Conservation (phyloP, 108 stramenopile species). For the Poteriospumella lacustris region DNA sequence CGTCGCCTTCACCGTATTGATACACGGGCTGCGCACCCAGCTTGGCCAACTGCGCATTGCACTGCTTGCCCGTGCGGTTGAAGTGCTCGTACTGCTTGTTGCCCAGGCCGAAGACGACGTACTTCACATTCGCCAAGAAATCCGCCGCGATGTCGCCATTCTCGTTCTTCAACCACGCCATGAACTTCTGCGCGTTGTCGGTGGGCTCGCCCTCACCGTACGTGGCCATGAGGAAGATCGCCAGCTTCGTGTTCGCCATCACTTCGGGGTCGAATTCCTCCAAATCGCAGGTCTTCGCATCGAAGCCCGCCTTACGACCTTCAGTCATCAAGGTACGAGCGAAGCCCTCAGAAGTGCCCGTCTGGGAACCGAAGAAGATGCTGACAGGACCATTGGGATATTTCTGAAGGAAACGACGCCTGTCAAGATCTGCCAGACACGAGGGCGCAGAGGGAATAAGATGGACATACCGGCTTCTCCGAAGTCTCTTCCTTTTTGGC, state of each 20-base stretch:
- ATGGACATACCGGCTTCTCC: no score
- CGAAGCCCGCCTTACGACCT: slow-evolving; percentile 60
- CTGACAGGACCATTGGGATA: slow-evolving; percentile 63
- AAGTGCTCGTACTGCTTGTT: slow-evolving; percentile 88
- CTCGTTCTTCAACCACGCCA: slow-evolving; percentile 60
- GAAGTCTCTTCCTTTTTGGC: no score
- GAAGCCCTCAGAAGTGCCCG: slow-evolving; percentile 95
- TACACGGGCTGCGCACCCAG: slow-evolving; percentile 67
- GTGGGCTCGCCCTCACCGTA: slow-evolving; percentile 98
- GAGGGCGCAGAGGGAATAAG: no score
- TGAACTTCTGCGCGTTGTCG: slow-evolving; percentile 82
- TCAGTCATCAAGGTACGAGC: slow-evolving; percentile 74
- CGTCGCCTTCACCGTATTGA: slow-evolving; percentile 80
- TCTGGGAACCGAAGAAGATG: slow-evolving; percentile 91
- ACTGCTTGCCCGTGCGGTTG: slow-evolving; percentile 85
- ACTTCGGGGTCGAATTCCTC: slow-evolving; percentile 70
- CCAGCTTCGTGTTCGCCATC: slow-evolving; percentile 35
- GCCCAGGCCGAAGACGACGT: slow-evolving; percentile 92
- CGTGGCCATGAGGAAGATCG: slow-evolving; percentile 83
- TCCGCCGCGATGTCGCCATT: slow-evolving; percentile 37
- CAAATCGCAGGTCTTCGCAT: slow-evolving; percentile 69
- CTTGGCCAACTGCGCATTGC: slow-evolving; percentile 63
- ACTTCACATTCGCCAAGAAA: slow-evolving; percentile 59
- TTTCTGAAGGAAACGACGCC: slow-evolving; percentile 48
- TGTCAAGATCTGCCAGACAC: no score